A percentile compares a stretch with the other conserved stretches of the same genome.
Evolutionary conservation across 805 yeast species (phyloP).

Genomic region (Candida morakotiae): DNA sequence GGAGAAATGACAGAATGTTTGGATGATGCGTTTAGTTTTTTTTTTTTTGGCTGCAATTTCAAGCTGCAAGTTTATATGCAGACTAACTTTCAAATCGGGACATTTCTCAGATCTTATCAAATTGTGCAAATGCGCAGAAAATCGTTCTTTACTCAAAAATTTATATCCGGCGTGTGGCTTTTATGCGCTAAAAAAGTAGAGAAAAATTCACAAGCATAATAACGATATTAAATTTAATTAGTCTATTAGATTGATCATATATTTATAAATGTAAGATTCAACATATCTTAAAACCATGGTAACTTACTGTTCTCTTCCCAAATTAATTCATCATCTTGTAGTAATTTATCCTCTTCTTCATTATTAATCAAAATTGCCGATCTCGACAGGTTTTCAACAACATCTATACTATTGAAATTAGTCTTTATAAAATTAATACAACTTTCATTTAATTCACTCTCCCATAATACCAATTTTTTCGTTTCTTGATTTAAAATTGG

Average conservation of each 20-base stretch:
- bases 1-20: too few species aligned
- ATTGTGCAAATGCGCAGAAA: too few species aligned
- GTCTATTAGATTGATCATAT: not conserved
- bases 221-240: too few species aligned
- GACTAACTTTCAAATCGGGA: too few species aligned
- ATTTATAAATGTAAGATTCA: not conserved
- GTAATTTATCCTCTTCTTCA: constrained; percentile 19
- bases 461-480: constrained; percentile 29
- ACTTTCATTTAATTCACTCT: constrained; percentile 22
- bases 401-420: constrained; percentile 7
- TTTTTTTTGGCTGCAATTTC: too few species aligned
- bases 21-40: too few species aligned
- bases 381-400: constrained; percentile 29
- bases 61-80: too few species aligned
- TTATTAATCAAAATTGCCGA: constrained; percentile 31
- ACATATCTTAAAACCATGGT: constrained; percentile 41
- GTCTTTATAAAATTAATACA: constrained; percentile 13
- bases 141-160: too few species aligned
- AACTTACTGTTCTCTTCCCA: constrained; percentile 42
- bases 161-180: too few species aligned
- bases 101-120: too few species aligned
- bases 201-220: too few species aligned
- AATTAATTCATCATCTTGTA: constrained; percentile 22
- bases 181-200: too few species aligned
- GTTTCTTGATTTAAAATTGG: constrained; percentile 9